Percentiles rank a stretch among this genome's conserved stretches.
phyloP scores from a whole-genome alignment of 73 alveolate species.

The Paramecium pentaurelia region DNA sequence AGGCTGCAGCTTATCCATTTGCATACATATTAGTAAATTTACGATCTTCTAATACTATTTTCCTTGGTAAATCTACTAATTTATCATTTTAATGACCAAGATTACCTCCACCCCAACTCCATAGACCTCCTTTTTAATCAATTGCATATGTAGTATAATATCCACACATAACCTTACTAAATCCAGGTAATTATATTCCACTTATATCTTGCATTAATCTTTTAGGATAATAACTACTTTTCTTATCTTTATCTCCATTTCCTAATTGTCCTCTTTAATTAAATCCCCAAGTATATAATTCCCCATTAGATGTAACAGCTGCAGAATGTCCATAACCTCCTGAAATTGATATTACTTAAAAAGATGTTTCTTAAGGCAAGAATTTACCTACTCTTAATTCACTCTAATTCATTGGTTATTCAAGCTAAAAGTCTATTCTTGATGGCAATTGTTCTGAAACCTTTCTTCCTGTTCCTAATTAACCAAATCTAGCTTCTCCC shows the following conservation, averaged over 20 bases:
- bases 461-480: slow-evolving; percentile 90
- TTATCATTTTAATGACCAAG: slow-evolving; percentile 86
- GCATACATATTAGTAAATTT: slow-evolving; percentile 90
- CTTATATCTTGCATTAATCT: slow-evolving; percentile 79
- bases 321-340: slow-evolving; percentile 98
- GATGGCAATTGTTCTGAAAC: slow-evolving; percentile 83
- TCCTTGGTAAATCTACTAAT: slow-evolving; percentile 75
- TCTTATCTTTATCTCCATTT: slow-evolving; percentile 77
- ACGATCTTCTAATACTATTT: slow-evolving; percentile 88
- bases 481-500: slow-evolving; percentile 99
- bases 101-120: slow-evolving; percentile 97
- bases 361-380: neutral
- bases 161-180: slow-evolving; percentile 87
- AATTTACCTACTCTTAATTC: slow-evolving; percentile 38
- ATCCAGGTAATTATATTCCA: slow-evolving; percentile 73
- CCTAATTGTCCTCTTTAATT: slow-evolving; percentile 97
- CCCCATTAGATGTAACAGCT: slow-evolving; percentile 91
- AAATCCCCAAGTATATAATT: slow-evolving; percentile 92
- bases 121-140: slow-evolving; percentile 82
- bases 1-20: slow-evolving; percentile 88
- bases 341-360: slow-evolving; percentile 71
- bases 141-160: slow-evolving; percentile 88
- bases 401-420: neutral
- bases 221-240: slow-evolving; percentile 82
- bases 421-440: neutral